These are phyloP conservation scores for Purpureocillium lavendulum DNA, from an alignment of 2,329 filamentous ascomycete species.

Conservation along the genomic window DNA sequence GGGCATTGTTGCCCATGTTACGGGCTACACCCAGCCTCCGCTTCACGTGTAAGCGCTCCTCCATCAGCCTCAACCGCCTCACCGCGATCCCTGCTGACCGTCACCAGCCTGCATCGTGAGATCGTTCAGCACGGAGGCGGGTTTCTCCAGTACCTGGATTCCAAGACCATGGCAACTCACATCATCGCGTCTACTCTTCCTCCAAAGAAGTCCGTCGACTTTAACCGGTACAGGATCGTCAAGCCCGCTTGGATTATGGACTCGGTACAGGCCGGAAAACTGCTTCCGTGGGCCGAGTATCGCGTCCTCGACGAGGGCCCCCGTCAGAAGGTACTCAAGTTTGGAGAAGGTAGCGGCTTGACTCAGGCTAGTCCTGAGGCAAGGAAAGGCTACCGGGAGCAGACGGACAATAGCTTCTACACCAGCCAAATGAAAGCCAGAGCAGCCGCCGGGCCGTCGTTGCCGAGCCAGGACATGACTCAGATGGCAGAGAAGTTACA, in stretches of 20 bases:
- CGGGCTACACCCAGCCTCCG: slow-evolving; percentile 92
- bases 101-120: slow-evolving; percentile 59
- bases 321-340: slow-evolving; percentile 66
- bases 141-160: slow-evolving; percentile 90
- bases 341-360: slow-evolving; percentile 53
- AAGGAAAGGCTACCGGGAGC: slow-evolving; percentile 64
- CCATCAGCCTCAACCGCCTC: too few relatives aligned
- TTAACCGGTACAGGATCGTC: slow-evolving; percentile 79
- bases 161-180: slow-evolving; percentile 90
- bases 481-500: slow-evolving; percentile 18
- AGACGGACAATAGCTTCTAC: slow-evolving; percentile 79
- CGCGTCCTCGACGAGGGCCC: slow-evolving; percentile 78
- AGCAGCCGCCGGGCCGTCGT: slow-evolving; percentile 11
- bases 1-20: slow-evolving; percentile 83
- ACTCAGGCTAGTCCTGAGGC: slow-evolving; percentile 54
- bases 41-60: slow-evolving; percentile 55
- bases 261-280: slow-evolving; percentile 69
- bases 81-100: slow-evolving; percentile 8
- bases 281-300: slow-evolving; percentile 82
- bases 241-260: slow-evolving; percentile 94
- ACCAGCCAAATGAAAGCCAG: slow-evolving; percentile 53
- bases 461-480: slow-evolving; percentile 17
- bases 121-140: slow-evolving; percentile 91
- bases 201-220: slow-evolving; percentile 88
- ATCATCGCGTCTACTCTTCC: slow-evolving; percentile 88